Conservation (phyloP, 176 grass and related monocot genomes). For the Hordeum vulgare region MorexV3_pseudomolecules_assembly NC_058521.1:589432552-589433051, state of each 20-base stretch:
- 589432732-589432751: constrained; percentile 76
- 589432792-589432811: constrained; percentile 92
- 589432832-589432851: constrained; percentile 47
- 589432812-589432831: constrained; percentile 85
- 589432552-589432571: constrained; percentile 72
- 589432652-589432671: constrained; percentile 13
- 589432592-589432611: constrained; percentile 46
- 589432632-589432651: constrained; percentile 6
- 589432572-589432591: constrained; percentile 82
- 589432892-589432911: constrained; percentile 21
- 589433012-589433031: constrained; percentile 95
- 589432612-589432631: constrained; percentile 2
- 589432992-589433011: constrained; percentile 73
- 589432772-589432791: constrained; percentile 92
- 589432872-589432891: constrained; percentile 9
- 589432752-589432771: constrained; percentile 82
- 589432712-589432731: constrained; percentile 57
- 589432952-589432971: constrained; percentile 87
- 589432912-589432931: constrained; percentile 56
- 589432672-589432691: background rate
- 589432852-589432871: background rate
- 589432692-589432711: constrained; percentile 1
- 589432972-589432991: constrained; percentile 76
- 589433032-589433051: constrained; percentile 99
- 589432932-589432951: constrained; percentile 70